Conservation (phyloP, 2,329 filamentous ascomycete genomes). For the Arthrinium phaeospermum region DNA sequence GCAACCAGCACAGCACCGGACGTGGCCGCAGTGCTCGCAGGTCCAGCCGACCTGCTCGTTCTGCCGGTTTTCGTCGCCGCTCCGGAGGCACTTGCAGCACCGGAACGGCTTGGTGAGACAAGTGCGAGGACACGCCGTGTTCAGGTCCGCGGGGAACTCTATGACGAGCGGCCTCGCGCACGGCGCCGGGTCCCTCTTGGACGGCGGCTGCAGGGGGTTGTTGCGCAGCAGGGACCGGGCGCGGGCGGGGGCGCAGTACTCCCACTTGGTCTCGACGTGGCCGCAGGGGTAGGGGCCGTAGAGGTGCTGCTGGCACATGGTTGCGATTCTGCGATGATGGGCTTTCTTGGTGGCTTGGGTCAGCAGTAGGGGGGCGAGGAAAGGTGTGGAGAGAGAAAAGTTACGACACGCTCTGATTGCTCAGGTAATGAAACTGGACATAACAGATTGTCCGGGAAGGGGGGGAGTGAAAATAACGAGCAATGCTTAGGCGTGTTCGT, state of each 20-base stretch:
- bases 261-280: slow-evolving; percentile 26
- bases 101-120: slow-evolving; percentile 32
- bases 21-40: slow-evolving; percentile 24
- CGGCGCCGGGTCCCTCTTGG: not conserved
- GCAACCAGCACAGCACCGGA: not conserved
- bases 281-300: slow-evolving; percentile 34
- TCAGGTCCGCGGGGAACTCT: slow-evolving; percentile 24
- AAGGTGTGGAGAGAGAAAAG: not conserved
- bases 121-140: slow-evolving; percentile 28
- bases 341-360: not conserved
- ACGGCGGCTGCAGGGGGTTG: not conserved
- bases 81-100: slow-evolving; percentile 30
- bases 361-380: not conserved
- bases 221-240: slow-evolving; percentile 25
- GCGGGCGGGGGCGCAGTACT: slow-evolving; percentile 29
- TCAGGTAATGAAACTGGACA: not conserved
- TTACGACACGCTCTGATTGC: not conserved
- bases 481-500: not conserved
- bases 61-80: slow-evolving; percentile 15
- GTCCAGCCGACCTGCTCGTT: slow-evolving; percentile 32
- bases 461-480: not conserved
- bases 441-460: not conserved
- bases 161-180: slow-evolving; percentile 23
- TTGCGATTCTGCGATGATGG: not conserved
- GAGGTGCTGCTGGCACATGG: slow-evolving; percentile 25